Conservation (phyloP, 2,329 filamentous ascomycete species). For the Fusarium duplospermum region DNA sequence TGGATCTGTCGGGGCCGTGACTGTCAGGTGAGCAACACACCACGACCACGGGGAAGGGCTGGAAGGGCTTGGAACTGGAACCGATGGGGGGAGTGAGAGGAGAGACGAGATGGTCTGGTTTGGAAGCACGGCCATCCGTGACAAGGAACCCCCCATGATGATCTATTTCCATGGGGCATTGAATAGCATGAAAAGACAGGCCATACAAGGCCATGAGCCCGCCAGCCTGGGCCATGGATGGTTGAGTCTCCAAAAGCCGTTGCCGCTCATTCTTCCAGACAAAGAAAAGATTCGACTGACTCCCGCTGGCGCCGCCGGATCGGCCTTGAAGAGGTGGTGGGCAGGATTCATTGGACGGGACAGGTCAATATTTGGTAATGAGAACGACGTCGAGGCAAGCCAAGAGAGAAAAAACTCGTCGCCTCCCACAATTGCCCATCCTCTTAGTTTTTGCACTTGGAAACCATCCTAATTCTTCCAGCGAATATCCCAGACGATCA, state of each 20-base stretch:
- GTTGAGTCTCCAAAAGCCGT: constrained; percentile 17
- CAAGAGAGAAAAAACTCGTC: constrained; percentile 34
- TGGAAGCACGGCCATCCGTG: constrained; percentile 14
- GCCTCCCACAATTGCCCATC: constrained; percentile 12
- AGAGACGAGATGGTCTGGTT: constrained; percentile 1
- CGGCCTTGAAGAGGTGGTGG: constrained; percentile 32
- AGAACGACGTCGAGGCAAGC: constrained; percentile 46
- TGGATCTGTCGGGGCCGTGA: constrained; percentile 46
- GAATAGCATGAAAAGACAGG: neutral
- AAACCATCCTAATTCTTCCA: neutral
- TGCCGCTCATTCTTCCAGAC: constrained; percentile 28
- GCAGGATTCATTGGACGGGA: constrained; percentile 46
- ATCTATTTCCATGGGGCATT: neutral
- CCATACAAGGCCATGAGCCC: constrained; percentile 34
- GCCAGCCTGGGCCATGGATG: constrained; percentile 14
- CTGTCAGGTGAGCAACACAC: constrained; percentile 47
- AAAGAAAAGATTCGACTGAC: constrained; percentile 25
- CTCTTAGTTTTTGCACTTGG: constrained; percentile 25
- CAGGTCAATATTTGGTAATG: constrained; percentile 52
- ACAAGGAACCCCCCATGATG: constrained; percentile 10
- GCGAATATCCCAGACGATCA: neutral
- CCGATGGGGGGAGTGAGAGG: constrained; percentile 2
- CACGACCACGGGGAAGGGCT: constrained; percentile 31
- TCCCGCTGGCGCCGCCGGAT: constrained; percentile 39
- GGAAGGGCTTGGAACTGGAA: constrained; percentile 16